Evolutionary conservation across 257 asterid genomes (phyloP).

Genomic region (Solanum ossicruentum): DNA sequence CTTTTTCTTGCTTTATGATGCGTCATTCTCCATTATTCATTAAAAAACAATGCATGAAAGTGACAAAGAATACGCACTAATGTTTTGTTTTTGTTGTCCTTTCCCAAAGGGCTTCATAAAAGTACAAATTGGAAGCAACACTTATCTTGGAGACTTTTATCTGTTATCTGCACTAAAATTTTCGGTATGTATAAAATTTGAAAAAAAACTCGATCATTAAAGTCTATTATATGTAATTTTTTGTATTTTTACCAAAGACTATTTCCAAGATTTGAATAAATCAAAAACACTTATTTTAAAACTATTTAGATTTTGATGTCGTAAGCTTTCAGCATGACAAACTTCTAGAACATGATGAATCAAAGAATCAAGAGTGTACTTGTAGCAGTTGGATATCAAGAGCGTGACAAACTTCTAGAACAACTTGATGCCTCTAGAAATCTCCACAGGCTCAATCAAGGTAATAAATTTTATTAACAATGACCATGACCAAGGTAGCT

Average conservation of each 20-base stretch:
- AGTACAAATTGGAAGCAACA: neutral
- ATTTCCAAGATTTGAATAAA: too few species aligned
- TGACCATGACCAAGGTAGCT: too few species aligned
- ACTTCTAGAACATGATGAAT: neutral
- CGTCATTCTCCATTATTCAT: neutral
- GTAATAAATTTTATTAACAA: too few species aligned
- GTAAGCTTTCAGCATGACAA: neutral
- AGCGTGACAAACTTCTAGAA: too few species aligned
- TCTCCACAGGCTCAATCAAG: too few species aligned
- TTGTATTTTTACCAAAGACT: too few species aligned
- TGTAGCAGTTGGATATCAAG: neutral
- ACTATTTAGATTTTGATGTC: neutral
- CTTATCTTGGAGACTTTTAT: neutral
- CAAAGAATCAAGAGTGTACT: neutral
- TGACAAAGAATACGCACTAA: neutral
- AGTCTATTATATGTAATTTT: accelerated
- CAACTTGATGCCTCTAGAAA: too few species aligned
- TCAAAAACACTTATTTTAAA: neutral
- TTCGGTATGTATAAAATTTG: too few species aligned
- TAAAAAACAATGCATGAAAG: neutral
- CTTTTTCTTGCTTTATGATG: neutral
- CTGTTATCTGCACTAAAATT: too few species aligned
- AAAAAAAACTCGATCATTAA: accelerated
- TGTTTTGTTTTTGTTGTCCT: neutral
- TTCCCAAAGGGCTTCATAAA: neutral